These are phyloP conservation scores for Pythium phragmitis DNA, from an alignment of 352 stramenopile species.

Conservation along the genomic window DNA sequence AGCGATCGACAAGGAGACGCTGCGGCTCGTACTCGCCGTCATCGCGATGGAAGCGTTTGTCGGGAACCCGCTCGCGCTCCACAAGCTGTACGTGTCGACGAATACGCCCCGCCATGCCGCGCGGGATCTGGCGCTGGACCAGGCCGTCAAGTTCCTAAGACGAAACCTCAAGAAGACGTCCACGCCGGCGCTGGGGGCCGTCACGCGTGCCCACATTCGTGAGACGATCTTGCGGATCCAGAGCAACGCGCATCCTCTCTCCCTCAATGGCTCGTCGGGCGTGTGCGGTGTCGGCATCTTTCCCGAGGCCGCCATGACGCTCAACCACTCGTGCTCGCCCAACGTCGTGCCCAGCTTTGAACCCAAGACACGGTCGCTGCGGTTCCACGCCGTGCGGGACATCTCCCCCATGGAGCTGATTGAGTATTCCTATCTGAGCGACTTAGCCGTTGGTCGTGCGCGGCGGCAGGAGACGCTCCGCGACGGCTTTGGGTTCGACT, in stretches of 20 bases:
- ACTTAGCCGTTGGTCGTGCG: constrained; percentile 38
- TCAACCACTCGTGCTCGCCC: constrained; percentile 70
- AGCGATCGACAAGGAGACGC: constrained; percentile 39
- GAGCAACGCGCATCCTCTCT: constrained; percentile 58
- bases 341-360: constrained; percentile 62
- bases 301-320: constrained; percentile 59
- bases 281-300: constrained; percentile 58
- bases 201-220: constrained; percentile 29
- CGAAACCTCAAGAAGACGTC: constrained; percentile 16
- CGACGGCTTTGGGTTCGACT: constrained; percentile 54
- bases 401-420: constrained; percentile 35
- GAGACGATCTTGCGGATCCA: constrained; percentile 43
- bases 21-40: constrained; percentile 49
- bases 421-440: constrained; percentile 56
- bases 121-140: constrained; percentile 1
- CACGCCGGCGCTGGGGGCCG: neutral
- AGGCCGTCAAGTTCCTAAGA: constrained; percentile 1
- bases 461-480: constrained; percentile 37
- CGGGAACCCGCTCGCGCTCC: constrained; percentile 32
- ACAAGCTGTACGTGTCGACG: constrained; percentile 19
- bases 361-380: constrained; percentile 38
- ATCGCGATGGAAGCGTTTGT: constrained; percentile 60
- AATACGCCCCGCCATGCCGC: neutral
- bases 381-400: constrained; percentile 41
- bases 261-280: constrained; percentile 34